A percentile compares a stretch with the other conserved stretches of the same genome.
phyloP scores from a whole-genome alignment of 768 basidiomycete species.

The Boletus vermiculosoides region DNA sequence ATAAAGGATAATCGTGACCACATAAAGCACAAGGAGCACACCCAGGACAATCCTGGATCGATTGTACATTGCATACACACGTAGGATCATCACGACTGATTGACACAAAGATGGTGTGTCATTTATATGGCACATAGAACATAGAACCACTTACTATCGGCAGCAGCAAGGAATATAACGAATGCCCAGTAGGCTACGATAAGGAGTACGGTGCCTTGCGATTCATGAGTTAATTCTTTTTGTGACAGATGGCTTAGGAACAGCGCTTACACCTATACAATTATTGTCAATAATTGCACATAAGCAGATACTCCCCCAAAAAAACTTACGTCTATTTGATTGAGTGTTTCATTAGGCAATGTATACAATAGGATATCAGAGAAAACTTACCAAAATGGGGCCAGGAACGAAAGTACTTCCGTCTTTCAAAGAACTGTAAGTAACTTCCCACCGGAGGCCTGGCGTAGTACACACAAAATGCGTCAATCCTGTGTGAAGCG shows the following conservation, averaged over 20 bases:
- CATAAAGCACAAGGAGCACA: constrained; percentile 16
- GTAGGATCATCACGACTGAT: constrained; percentile 25
- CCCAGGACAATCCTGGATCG: constrained; percentile 13
- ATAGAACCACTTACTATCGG: constrained; percentile 17
- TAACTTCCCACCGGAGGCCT: background rate
- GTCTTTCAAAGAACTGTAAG: constrained; percentile 11
- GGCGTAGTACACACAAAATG: constrained; percentile 6
- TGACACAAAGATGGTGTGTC: background rate
- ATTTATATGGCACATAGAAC: background rate
- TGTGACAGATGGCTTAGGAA: background rate
- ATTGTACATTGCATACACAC: constrained; percentile 26
- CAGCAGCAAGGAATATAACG: constrained; percentile 13
- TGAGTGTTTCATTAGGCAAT: background rate
- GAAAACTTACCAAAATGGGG: constrained; percentile 6
- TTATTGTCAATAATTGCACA: background rate
- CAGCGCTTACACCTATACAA: constrained; percentile 16
- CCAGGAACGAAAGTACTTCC: constrained; percentile 21
- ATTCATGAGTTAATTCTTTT: background rate
- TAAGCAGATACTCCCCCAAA: background rate
- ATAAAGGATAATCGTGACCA: constrained; percentile 1
- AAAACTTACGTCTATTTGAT: constrained; percentile 16
- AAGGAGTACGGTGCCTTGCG: constrained; percentile 11
- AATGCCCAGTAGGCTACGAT: background rate
- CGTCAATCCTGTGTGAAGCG: background rate
- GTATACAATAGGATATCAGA: background rate